Percentiles rank a stretch among this genome's conserved stretches.
These are phyloP conservation scores for Puccinia polysora DNA, from an alignment of 1,284 basidiomycete genomes.

Conservation along the genomic window DNA sequence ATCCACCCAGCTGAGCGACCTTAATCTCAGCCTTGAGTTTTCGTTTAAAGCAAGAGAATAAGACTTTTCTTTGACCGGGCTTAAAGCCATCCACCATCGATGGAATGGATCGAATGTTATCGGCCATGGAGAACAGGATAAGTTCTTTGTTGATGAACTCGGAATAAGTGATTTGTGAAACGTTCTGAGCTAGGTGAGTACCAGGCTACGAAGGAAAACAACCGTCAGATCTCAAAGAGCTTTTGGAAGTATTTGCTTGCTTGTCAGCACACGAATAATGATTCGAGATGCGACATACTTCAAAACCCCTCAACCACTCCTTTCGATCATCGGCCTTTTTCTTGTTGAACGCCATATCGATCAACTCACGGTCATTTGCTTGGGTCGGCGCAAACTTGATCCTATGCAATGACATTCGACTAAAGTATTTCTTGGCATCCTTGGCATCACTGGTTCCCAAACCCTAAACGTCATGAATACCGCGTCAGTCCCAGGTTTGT, in stretches of 20 bases:
- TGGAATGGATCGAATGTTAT: conserved; percentile 93
- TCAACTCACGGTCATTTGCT: conserved; percentile 77
- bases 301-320: conserved; percentile 94
- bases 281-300: conserved; percentile 56
- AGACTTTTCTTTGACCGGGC: conserved; percentile 96
- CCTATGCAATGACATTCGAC: conserved; percentile 86
- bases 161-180: conserved; percentile 75
- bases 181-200: conserved; percentile 85
- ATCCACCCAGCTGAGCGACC: conserved; percentile 92
- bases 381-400: conserved; percentile 80
- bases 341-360: conserved; percentile 99
- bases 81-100: conserved; percentile 91
- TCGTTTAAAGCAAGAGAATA: conserved; percentile 91
- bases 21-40: conserved; percentile 91
- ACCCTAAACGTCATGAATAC: too few relatives aligned
- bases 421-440: conserved; percentile 90
- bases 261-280: conserved; percentile 38
- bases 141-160: conserved; percentile 99
- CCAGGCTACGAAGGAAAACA: conserved; percentile 64
- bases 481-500: too few relatives aligned
- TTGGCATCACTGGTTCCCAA: conserved; percentile 83
- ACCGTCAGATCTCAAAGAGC: background rate
- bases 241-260: background rate
- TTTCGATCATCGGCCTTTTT: conserved; percentile 99
- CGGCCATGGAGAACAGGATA: conserved; percentile 98